Base-by-base conservation (phyloP, 2,329 filamentous ascomycete genomes). In the Aaosphaeria pasadenensis region DNA sequence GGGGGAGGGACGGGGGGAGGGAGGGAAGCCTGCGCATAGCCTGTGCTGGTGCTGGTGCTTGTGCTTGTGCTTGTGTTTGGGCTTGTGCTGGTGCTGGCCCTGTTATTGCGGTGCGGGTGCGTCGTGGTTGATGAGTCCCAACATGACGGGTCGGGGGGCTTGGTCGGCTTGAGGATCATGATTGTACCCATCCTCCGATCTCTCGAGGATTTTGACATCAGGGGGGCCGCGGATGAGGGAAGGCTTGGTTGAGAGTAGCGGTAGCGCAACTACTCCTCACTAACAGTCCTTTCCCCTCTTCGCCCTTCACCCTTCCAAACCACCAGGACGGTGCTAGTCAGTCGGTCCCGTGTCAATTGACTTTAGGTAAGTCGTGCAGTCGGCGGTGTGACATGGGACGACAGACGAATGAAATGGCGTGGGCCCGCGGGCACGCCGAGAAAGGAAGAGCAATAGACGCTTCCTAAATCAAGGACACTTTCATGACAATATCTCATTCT, bases 81-180 rank as follows among this genome's bases (percentile, higher is more conserved):
- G 33, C 9, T 36, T 48, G 55, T 42, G 38, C 44, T 46, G 36
- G 44, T 50, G 44, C 44, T 55, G 42, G 46, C 55, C 33, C 31
- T 43, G 42, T 44, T 49, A 46, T 58, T 59, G 17, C 17, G 17
- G 17, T 24, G 17, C 17, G 17, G 17, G 17, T 24, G 17, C 17
- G 17, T 24, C 17, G 17, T 24, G 60, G 58, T 54, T 52, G 31
- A 30, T 11, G 45, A 44, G 53, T 58, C 59, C 66, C 65, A 63
- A 55, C 52, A 56, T 60, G 43, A 53, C 56, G 65, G 58, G 63
- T 60, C 57, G 55, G 17, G 17, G 17, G 64, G 65, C 63, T 62
- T 63, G 50, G 56, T 62, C 63, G 59, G 58, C 47, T 62, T 49
- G 57, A 58, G 57, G 51, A 58, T 55, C 48, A 57, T 53, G 53